Evolutionary conservation across 257 asterid species (phyloP), one percentile per base, ranked within the genome.

Genomic region (Capsicum rhomboideum): DNA sequence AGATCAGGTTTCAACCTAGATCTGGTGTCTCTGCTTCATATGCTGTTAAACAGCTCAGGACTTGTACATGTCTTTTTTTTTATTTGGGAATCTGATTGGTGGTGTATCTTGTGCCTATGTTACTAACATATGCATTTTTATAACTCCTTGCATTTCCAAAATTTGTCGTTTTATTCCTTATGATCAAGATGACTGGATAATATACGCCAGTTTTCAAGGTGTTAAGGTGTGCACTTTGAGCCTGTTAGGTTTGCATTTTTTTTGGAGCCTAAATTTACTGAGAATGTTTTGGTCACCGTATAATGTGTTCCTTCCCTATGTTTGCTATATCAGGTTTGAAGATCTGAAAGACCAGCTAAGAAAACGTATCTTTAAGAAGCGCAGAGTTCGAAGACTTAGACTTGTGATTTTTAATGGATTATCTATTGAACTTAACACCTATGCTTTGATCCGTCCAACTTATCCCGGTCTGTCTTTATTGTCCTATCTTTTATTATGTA

Each of bases 381-480:
- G 99, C 78, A 93, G 91, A 94, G 94, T 96, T 87, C 93, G 96
- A 78, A 92, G 98, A 89, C 84, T 96, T 82, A 88, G 87, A 84
- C 93, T 96, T 86, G 87, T 89, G 75, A 90, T 96, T 86, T 90
- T 94, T 90, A 87, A 85, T 80, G 97, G 94, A 78, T 61, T 92
- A 74, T 87, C 97, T 84, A 96, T 94, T 77, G 97, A 93, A 80
- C 92, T 96, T 84, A 89, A 93, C 86, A 87, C 97, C 18, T 96
- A 93, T 83, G 99, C 99, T 85, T 86, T 96, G 85, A 93, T 96
- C 80, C 99, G 98, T 84, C 99, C 98, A 74, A 92, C 99, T 82
- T 92, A 89, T 88, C 95, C 97, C 85, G 98, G 99, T 93, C 83
- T 80, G 90, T 59, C 69, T 63, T 81, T 81, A 17, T 50, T 77